Evolutionary conservation across 176 grass and related monocot species (phyloP), one percentile per base, ranked within the genome.

Genomic region (Eleusine coracana): DNA sequence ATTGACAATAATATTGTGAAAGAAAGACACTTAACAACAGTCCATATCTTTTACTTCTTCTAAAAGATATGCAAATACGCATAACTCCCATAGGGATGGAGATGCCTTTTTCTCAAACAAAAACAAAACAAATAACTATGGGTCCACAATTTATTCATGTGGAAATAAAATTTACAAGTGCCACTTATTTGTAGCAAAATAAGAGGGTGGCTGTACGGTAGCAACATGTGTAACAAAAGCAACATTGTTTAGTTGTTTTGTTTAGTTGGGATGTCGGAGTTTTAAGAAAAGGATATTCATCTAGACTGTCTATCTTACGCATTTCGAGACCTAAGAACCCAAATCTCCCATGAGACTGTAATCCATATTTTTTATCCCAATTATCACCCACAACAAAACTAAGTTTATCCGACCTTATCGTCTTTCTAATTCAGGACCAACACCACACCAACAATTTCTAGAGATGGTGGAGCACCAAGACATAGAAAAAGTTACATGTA

Each of bases 181-280:
- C 12, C 2, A 25, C 11, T 11, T 46, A 46, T 12, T 46, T 42
- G 73, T 42, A 55, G 28, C 14, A 37, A 74, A 73, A 20, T 46
- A 34, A 58, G 25, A 7, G 60, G 4, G 3, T 0, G 20, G 68
- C 4, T 68, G 28, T 66, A 13, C 59, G 59, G 76, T 31, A 74
- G 21, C 61, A 84, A 68, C 62, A 80, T 20, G 38, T 51, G 38
- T 51, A 67, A 66, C 8, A 25, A 42, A 59, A 66, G 67, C 48
- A n/a, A 23, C 2, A 81, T 54, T 29, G 73, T 21, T 2, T 34
- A 34, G 31, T 78, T 58, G 79, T 83, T 86, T 82, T 83, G 70
- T 89, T 85, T 86, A 79, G 80, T 89, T 89, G 84, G 45, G 71
- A 87, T 75, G 76, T 87, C n/a, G 50, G 70, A 78, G 90, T 81